Evolutionary conservation across 495 filamentous ascomycete species (phyloP), one percentile per base, ranked within the genome.

Genomic region (Hypoxylon intermedium): DNA sequence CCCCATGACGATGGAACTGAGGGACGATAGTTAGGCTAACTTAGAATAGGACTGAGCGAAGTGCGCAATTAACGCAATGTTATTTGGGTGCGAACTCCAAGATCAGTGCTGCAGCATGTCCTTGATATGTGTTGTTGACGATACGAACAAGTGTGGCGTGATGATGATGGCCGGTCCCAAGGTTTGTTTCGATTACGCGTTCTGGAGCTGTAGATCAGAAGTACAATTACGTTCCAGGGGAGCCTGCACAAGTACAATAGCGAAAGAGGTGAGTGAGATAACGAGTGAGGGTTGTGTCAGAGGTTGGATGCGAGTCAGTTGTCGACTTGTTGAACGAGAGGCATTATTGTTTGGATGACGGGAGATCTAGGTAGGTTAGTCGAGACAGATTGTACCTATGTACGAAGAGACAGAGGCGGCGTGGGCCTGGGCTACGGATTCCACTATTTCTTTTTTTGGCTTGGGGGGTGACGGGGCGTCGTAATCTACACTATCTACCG

Each of bases 131-230:
- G 41, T 44, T 4, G 5, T 7, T 6, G n/a, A n/a, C n/a, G n/a
- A n/a, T n/a, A n/a, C n/a, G n/a, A n/a, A n/a, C n/a, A n/a, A n/a
- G n/a, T n/a, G n/a, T n/a, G n/a, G n/a, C n/a, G n/a, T n/a, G n/a
- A n/a, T n/a, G n/a, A n/a, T n/a, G n/a, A n/a, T n/a, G n/a, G n/a
- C n/a, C n/a, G n/a, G n/a, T n/a, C n/a, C n/a, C n/a, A n/a, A n/a
- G n/a, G 45, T 58, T 53, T 46, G 63, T 62, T 58, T 62, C 58
- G 58, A 67, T 67, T 67, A 67, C 63, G 63, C 63, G 63, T 67
- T 62, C 48, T 52, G 51, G 26, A 26, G 20, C 16, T 37, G 15
- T 44, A 15, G 23, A 40, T 31, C 55, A 34, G 37, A 41, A 51
- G 38, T 31, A 37, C 41, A 37, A 43, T 63, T 52, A 46, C n/a